Evolutionary conservation across 345 rosid genomes (phyloP), one percentile per base, ranked within the genome.

Genomic region (Citrus medica): DNA sequence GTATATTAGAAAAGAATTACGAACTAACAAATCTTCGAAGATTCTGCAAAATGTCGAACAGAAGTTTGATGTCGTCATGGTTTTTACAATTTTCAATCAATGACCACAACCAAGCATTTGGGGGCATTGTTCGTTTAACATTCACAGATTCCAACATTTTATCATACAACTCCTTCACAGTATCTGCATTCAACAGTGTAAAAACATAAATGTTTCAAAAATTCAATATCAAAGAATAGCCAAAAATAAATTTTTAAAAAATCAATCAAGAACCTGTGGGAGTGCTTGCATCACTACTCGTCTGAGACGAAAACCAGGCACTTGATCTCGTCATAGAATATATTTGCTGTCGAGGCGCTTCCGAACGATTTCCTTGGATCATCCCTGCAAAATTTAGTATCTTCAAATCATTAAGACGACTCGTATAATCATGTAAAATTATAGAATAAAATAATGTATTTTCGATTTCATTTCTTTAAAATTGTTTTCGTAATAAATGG

Each of bases 91-190:
- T 92, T 61, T 72, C 88, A 74, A 95, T 87, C 91, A 95, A 70
- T 5, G 93, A 88, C 95, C 98, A 92, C 71, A 88, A 33, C 95
- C 94, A 95, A 69, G 94, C 88, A 71, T 95, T 95, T 1, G 96
- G 98, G 17, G 97, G 79, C 97, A 90, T 91, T 6, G 98, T 84
- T 65, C 90, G 82, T 83, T 86, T 92, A 12, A 73, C 83, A 79
- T 87, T 85, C 28, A 93, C 84, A 2, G 97, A 95, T 7, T 89
- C 85, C 24, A 90, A 75, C 67, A 95, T 90, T 73, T 85, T 86
- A 27, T 84, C 93, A 74, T 89, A 79, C 42, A 90, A 62, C 84
- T 92, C 98, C 87, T 95, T 92, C 76, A 93, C 98, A 12, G 83
- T 76, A 68, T 86, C 98, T 95, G 87, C 84, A 75, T 53, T 83